A percentile compares a stretch with the other conserved stretches of the same genome.
phyloP scores from a whole-genome alignment of 306 rosid species.

The Astragalus glycyphyllos region DNA sequence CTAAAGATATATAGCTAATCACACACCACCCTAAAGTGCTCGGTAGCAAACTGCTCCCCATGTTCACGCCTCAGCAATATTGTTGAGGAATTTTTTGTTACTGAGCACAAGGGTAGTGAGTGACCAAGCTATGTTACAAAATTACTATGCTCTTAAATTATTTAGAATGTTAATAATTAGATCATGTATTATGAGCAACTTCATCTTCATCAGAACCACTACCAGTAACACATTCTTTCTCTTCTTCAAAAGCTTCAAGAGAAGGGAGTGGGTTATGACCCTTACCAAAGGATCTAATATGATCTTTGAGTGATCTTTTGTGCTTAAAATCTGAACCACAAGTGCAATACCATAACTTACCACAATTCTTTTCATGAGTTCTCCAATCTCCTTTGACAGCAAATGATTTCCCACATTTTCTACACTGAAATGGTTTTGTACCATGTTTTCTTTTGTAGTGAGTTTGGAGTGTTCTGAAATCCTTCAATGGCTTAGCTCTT shows the following conservation, averaged over 20 bases:
- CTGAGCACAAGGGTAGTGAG: conserved; percentile 72
- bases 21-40: conserved; percentile 58
- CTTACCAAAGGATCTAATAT: conserved; percentile 79
- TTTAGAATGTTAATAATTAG: background rate
- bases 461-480: conserved; percentile 93
- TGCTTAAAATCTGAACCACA: conserved; percentile 98
- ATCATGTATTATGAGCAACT: too few relatives aligned
- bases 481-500: conserved; percentile 89
- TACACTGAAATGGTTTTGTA: conserved; percentile 76
- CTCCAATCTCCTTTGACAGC: conserved; percentile 99
- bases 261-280: conserved; percentile 66
- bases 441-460: conserved; percentile 98
- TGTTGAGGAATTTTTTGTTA: conserved; percentile 78
- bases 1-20: conserved; percentile 11
- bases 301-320: conserved; percentile 93
- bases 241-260: conserved; percentile 60
- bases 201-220: conserved; percentile 73
- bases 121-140: conserved; percentile 21
- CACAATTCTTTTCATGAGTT: conserved; percentile 97
- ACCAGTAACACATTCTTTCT: conserved; percentile 68
- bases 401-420: conserved; percentile 84
- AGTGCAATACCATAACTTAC: conserved; percentile 91
- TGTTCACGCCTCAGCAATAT: conserved; percentile 45
- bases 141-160: background rate
- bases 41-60: conserved; percentile 77